Base-by-base conservation (phyloP, 2,329 filamentous ascomycete species). In the Cytospora schulzeri region DNA sequence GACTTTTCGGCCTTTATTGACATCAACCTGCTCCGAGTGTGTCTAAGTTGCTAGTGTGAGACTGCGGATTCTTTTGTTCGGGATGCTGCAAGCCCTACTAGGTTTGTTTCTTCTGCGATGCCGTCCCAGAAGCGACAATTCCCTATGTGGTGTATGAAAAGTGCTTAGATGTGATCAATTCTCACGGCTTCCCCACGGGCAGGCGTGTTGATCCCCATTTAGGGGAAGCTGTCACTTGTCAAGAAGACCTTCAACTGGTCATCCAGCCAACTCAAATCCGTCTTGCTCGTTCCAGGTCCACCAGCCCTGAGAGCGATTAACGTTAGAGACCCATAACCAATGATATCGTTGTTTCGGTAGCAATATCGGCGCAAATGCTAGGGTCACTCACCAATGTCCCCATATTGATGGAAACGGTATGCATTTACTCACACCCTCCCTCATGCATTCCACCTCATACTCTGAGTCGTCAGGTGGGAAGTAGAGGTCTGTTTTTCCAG, bases 391-490 rank as follows among this genome's bases (percentile, higher is more conserved):
- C 71, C 71, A 73, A 41, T 74, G 71, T 2, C 72, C 72, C 72
- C 72, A 74, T 59, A 74, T 72, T 2, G 72, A 73, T 4, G 71
- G 72, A 33, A 73, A 68, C 5, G 68, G 51, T n/a, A 72, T 67
- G 38, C 70, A 69, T 62, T 71, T 72, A 2, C 72, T 72, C 45
- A 70, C 62, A 0, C 68, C 71, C 0, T 69, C 65, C 14, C 64
- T 54, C 73, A 75, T 73, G 56, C n/a, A 41, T 15, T 84, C 56
- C 73, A 93, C 88, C 71, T 95, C 91, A 63, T 88, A 87, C 70
- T 90, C 85, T 0, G 89, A 92, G 69, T 93, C 91, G 70, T 93
- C 91, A 0, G 90, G 90, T 59, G 91, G 89, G 69, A 95, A 94
- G 72, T 94, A 94, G 5, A 94, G 79, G 72, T 94, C 91, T 0